A percentile compares a stretch with the other conserved stretches of the same genome.
These are phyloP conservation scores for Noccaea caerulescens DNA, from an alignment of 345 rosid species.

Conservation along the genomic window DNA sequence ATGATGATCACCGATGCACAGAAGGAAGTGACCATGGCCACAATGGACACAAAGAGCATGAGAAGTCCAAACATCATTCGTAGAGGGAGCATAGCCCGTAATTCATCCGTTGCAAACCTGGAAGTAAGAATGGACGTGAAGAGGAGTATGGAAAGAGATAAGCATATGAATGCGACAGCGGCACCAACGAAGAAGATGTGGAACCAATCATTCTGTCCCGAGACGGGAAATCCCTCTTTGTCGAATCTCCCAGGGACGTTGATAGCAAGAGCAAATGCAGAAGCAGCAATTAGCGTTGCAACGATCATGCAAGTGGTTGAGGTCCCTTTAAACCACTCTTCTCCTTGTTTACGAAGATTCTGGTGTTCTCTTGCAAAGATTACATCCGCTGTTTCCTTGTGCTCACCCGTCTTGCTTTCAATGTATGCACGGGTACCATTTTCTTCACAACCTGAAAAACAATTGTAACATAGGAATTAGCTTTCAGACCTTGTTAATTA, in stretches of 20 bases:
- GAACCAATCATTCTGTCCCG: neutral
- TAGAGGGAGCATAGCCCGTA: neutral
- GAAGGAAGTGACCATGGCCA: too few species aligned
- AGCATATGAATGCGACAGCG: neutral
- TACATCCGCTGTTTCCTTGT: too few species aligned
- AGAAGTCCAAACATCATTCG: too few species aligned
- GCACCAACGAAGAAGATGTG: neutral
- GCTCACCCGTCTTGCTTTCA: too few species aligned
- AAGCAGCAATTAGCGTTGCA: neutral
- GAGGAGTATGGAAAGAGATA: neutral
- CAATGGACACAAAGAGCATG: too few species aligned
- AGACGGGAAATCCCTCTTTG: neutral
- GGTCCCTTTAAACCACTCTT: neutral
- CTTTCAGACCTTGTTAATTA: too few species aligned
- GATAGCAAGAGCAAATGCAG: neutral
- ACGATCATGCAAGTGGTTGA: neutral
- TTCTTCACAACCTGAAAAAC: too few species aligned
- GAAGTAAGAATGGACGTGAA: neutral
- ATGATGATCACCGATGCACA: too few species aligned
- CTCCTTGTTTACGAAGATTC: neutral
- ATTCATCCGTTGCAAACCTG: neutral
- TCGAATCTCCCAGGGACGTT: neutral
- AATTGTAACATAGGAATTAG: too few species aligned
- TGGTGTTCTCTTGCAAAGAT: neutral
- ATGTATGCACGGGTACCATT: too few species aligned